These are phyloP conservation scores for Eremochloa ophiuroides DNA, from an alignment of 176 grass and related monocot species.

Conservation along the genomic window DNA sequence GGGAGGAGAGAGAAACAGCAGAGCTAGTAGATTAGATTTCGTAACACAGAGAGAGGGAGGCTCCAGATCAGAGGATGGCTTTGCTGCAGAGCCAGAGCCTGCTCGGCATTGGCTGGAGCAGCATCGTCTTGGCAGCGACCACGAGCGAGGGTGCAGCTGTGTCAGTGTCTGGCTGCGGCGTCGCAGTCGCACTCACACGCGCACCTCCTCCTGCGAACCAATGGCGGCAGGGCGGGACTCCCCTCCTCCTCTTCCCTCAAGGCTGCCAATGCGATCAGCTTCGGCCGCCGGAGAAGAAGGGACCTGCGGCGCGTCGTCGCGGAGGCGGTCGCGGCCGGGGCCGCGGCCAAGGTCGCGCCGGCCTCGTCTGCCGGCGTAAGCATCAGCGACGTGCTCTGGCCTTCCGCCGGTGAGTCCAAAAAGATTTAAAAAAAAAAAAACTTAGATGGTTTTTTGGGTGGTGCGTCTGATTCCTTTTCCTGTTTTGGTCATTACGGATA, in stretches of 20 bases:
- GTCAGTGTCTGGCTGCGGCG: slow-evolving; percentile 33
- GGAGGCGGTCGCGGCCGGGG: slow-evolving; percentile 9
- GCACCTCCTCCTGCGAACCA: slow-evolving; percentile 5
- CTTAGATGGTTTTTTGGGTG: not conserved
- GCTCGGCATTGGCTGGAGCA: slow-evolving; percentile 41
- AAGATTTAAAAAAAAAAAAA: too few relatives aligned
- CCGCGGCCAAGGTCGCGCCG: slow-evolving; percentile 5
- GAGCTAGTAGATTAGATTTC: not conserved
- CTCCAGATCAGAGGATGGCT: slow-evolving; percentile 53
- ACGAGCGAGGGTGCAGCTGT: slow-evolving; percentile 1
- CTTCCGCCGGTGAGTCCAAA: slow-evolving; percentile 63
- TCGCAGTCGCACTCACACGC: slow-evolving; percentile 29
- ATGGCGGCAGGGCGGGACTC: not conserved
- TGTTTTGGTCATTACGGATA: not conserved
- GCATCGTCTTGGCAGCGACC: slow-evolving; percentile 13
- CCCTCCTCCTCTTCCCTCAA: not conserved
- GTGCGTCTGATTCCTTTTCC: not conserved
- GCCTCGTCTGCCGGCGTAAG: slow-evolving; percentile 25
- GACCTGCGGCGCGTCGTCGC: not conserved
- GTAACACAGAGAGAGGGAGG: not conserved
- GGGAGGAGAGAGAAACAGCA: not conserved
- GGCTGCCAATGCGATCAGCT: not conserved
- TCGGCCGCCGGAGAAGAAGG: not conserved
- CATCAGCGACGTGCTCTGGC: slow-evolving; percentile 87
- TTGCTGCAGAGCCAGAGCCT: slow-evolving; percentile 35